These are phyloP conservation scores for Cercospora brassicicola DNA, from an alignment of 2,329 filamentous ascomycete genomes.

Conservation along the genomic window DNA sequence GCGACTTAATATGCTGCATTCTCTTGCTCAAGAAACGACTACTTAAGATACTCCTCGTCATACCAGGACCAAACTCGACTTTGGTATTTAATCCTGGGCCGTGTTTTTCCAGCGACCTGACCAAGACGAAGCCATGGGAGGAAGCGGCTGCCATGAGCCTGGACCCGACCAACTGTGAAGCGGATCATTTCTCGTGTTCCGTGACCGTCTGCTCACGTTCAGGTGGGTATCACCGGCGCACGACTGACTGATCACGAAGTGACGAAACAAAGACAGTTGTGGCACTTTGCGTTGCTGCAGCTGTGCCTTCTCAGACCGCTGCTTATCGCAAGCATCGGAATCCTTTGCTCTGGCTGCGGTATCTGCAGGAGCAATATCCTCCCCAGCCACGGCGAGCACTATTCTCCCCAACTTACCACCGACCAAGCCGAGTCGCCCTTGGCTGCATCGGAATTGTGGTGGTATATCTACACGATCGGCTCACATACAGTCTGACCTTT, in stretches of 20 bases:
- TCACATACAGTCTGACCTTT: not conserved
- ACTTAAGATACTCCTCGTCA: not conserved
- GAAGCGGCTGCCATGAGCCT: not conserved
- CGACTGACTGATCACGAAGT: not conserved
- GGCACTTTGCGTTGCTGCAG: not conserved
- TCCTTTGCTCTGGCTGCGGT: not conserved
- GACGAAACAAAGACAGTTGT: not conserved
- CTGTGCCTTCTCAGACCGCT: not conserved
- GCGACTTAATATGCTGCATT: not conserved
- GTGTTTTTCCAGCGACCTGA: not conserved
- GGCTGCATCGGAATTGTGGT: not conserved
- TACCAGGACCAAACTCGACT: not conserved
- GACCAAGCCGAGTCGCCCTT: not conserved
- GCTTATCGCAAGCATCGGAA: not conserved
- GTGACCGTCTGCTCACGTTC: not conserved
- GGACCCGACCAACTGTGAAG: not conserved
- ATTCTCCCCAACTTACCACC: not conserved
- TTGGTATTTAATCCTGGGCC: not conserved
- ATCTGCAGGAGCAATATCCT: not conserved
- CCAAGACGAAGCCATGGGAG: not conserved
- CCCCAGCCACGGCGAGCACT: not conserved
- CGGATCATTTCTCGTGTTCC: not conserved
- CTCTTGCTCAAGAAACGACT: not conserved
- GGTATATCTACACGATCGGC: too few relatives aligned
- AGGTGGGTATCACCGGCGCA: not conserved